phyloP scores from a whole-genome alignment of 306 rosid species.

The Ochetophila trinervis region DNA sequence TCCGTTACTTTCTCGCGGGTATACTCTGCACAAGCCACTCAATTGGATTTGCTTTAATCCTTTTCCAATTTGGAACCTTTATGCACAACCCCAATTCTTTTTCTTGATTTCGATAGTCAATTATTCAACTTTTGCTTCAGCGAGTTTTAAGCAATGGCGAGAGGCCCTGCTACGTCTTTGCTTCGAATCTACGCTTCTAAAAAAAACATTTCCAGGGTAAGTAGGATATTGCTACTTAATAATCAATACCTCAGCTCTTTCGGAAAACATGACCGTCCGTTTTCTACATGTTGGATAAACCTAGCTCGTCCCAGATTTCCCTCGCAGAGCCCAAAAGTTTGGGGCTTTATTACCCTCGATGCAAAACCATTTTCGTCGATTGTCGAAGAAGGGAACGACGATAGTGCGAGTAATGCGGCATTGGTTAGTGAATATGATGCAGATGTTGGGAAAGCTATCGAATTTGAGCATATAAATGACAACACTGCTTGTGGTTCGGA shows the following conservation, averaged over 20 bases:
- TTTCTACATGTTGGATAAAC: slow-evolving; percentile 29
- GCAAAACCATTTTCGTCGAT: slow-evolving; percentile 40
- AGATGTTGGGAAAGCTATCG: slow-evolving; percentile 39
- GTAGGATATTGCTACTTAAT: slow-evolving; percentile 37
- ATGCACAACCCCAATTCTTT: too few species aligned
- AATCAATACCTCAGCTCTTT: slow-evolving; percentile 23
- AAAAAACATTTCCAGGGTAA: slow-evolving; percentile 36
- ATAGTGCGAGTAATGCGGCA: slow-evolving; percentile 4
- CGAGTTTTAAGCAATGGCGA: slow-evolving; percentile 46
- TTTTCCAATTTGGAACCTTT: neutral
- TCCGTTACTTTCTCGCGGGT: slow-evolving; percentile 17
- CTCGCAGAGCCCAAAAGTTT: slow-evolving; percentile 26
- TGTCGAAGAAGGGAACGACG: slow-evolving; percentile 21
- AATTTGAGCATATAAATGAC: slow-evolving; percentile 31
- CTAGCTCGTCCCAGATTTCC: slow-evolving; percentile 2
- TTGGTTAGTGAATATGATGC: slow-evolving; percentile 39
- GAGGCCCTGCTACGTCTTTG: slow-evolving; percentile 47
- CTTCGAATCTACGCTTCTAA: slow-evolving; percentile 41
- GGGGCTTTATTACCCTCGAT: slow-evolving; percentile 12
- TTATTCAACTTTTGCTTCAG: slow-evolving; percentile 1
- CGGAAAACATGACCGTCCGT: slow-evolving; percentile 22
- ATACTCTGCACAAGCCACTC: slow-evolving; percentile 2
- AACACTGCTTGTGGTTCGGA: slow-evolving; percentile 16
- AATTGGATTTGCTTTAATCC: neutral
- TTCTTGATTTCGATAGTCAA: neutral